phyloP scores from a whole-genome alignment of 2,329 filamentous ascomycete genomes.

The Fragosphaeria purpurea region DNA sequence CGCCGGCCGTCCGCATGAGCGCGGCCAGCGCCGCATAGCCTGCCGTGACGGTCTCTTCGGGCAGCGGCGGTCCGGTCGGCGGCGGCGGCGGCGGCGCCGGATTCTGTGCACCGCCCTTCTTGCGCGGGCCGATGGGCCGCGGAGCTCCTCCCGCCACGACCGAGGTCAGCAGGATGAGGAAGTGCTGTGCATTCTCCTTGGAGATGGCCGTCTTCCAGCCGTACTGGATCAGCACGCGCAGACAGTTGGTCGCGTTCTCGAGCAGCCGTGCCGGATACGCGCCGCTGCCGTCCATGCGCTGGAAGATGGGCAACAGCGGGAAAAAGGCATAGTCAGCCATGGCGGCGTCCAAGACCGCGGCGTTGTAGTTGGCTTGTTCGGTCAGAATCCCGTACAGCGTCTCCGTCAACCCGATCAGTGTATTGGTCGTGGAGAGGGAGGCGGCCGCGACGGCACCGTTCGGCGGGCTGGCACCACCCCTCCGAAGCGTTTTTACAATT shows the following conservation, averaged over 20 bases:
- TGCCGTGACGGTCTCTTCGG: conserved; percentile 66
- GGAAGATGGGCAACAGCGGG: conserved; percentile 77
- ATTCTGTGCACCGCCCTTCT: conserved; percentile 24
- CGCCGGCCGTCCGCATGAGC: conserved; percentile 51
- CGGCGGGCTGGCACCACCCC: conserved; percentile 15
- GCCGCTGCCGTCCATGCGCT: conserved; percentile 49
- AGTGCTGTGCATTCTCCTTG: conserved; percentile 65
- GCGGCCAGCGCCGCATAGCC: conserved; percentile 60
- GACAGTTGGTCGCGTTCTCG: conserved; percentile 66
- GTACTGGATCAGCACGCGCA: conserved; percentile 61
- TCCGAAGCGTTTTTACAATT: conserved; percentile 45
- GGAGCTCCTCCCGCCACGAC: conserved; percentile 61
- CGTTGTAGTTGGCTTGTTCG: conserved; percentile 31
- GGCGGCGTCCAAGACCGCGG: conserved; percentile 58
- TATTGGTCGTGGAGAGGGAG: conserved; percentile 23
- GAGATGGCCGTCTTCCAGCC: conserved; percentile 71
- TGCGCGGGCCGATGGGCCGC: too few relatives aligned
- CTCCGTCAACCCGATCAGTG: conserved; percentile 27
- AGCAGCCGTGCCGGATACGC: conserved; percentile 57
- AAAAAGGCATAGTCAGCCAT: conserved; percentile 94
- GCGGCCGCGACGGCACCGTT: conserved; percentile 28
- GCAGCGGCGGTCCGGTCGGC: conserved; percentile 21
- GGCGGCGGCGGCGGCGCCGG: too few relatives aligned
- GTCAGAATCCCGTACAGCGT: conserved; percentile 38
- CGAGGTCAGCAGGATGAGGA: conserved; percentile 76